Base-by-base conservation (phyloP, 257 asterid species). In the Capsicum rhomboideum region DNA sequence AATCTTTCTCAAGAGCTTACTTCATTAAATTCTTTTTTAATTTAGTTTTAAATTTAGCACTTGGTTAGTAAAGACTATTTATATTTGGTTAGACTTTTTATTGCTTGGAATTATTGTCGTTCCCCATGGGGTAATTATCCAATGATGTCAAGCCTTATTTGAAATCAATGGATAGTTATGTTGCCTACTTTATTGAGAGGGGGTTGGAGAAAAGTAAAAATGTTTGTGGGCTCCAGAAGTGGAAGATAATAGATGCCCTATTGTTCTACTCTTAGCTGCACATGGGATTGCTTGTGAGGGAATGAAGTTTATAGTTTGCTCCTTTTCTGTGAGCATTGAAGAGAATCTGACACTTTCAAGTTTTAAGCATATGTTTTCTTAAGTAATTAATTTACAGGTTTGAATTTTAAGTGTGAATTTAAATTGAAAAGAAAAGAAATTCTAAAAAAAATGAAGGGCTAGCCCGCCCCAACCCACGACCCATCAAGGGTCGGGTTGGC, bases 311-410 rank as follows among this genome's bases (percentile, higher is more conserved):
- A 82, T 82, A 11, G 90, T 85, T 80, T 87, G 82, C 82, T 88
- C 94, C n/a, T 84, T 87, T 67, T 87, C 90, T 63, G 88, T 85
- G 63, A 87, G 75, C 84, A 87, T 88, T 87, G 92, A 56, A 90
- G 86, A 69, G 96, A 92, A 85, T 91, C 95, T 1, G 92, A 90
- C 49, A 89, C 63, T 84, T 90, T 91, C 17, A 93, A n/a, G n/a
- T n/a, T n/a, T n/a, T n/a, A n/a, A n/a, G n/a, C n/a, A n/a, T n/a
- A n/a, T n/a, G n/a, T n/a, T n/a, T n/a, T n/a, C n/a, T n/a, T n/a
- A n/a, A n/a, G n/a, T n/a, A n/a, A n/a, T n/a, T n/a, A n/a, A n/a
- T n/a, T n/a, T n/a, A n/a, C n/a, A n/a, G n/a, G n/a, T n/a, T n/a
- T n/a, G n/a, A n/a, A n/a, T n/a, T n/a, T n/a, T n/a, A n/a, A n/a